Conservation (phyloP, 2,329 filamentous ascomycete species). For the Hypoxylon sp. region DNA sequence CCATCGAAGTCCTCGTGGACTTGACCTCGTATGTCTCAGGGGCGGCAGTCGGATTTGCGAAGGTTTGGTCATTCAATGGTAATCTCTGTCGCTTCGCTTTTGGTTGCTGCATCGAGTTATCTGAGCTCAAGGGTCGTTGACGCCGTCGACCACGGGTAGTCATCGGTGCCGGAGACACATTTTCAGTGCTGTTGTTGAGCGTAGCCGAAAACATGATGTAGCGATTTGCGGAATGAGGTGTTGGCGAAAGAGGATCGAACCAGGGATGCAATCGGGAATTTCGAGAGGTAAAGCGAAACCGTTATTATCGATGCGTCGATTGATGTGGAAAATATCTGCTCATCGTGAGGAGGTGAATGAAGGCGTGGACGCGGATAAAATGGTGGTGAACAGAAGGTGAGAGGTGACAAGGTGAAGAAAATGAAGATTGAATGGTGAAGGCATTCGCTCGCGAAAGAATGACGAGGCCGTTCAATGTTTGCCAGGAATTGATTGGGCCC, state of each 20-base stretch:
- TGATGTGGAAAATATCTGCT: constrained; percentile 39
- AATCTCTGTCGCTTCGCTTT: constrained; percentile 74
- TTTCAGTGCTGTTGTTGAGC: constrained; percentile 61
- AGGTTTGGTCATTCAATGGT: constrained; percentile 69
- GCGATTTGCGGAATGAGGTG: constrained; percentile 34
- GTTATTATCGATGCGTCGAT: constrained; percentile 48
- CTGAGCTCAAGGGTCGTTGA: constrained; percentile 69
- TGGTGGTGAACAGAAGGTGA: constrained; percentile 30
- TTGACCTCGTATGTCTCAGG: constrained; percentile 71
- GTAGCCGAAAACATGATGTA: constrained; percentile 71
- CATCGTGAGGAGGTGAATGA: constrained; percentile 42
- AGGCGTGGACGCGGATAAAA: constrained; percentile 26
- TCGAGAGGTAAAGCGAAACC: constrained; percentile 22
- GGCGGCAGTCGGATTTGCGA: constrained; percentile 63
- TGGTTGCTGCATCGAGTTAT: constrained; percentile 67
- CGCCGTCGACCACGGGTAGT: constrained; percentile 72
- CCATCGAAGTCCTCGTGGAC: constrained; percentile 62
- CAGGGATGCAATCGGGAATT: constrained; percentile 32
- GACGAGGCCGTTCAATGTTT: constrained; percentile 49
- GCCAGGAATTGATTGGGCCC: constrained; percentile 49
- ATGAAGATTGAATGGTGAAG: constrained; percentile 41
- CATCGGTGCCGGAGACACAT: constrained; percentile 59
- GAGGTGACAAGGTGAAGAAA: constrained; percentile 26
- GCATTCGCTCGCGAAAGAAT: constrained; percentile 50
- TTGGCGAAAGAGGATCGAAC: constrained; percentile 20